phyloP scores from a whole-genome alignment of 2,329 filamentous ascomycete species.

The Eurotiales sp. region DNA sequence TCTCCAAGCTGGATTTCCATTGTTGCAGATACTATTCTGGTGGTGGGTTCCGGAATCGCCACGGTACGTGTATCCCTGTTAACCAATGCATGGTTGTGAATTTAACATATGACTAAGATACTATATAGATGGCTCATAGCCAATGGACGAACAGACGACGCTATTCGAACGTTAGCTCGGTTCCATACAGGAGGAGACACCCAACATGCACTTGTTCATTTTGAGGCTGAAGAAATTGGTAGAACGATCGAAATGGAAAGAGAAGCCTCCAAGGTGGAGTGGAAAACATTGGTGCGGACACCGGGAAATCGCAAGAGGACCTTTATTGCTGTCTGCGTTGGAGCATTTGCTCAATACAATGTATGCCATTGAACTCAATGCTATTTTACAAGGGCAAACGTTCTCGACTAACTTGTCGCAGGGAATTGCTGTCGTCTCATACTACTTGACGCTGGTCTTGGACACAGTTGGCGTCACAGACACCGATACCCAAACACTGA shows the following conservation, averaged over 20 bases:
- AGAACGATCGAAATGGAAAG: slow-evolving; percentile 27
- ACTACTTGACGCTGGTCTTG: slow-evolving; percentile 39
- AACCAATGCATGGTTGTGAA: too few species aligned
- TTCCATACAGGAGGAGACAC: slow-evolving; percentile 61
- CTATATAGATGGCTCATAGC: too few species aligned
- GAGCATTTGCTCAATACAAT: slow-evolving; percentile 19
- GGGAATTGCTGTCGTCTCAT: slow-evolving; percentile 23
- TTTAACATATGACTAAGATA: too few species aligned
- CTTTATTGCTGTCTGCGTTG: slow-evolving; percentile 25
- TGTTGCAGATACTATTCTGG: slow-evolving; percentile 20
- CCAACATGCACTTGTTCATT: slow-evolving; percentile 47
- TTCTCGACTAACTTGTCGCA: slow-evolving; percentile 25
- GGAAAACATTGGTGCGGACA: slow-evolving; percentile 32
- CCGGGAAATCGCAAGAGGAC: slow-evolving; percentile 34
- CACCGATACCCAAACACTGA: slow-evolving; percentile 34
- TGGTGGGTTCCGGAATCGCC: too few species aligned
- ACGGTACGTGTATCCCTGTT: too few species aligned
- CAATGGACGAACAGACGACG: neutral
- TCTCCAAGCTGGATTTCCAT: slow-evolving; percentile 19
- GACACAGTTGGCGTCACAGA: slow-evolving; percentile 36
- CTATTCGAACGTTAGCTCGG: slow-evolving; percentile 24
- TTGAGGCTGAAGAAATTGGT: slow-evolving; percentile 42
- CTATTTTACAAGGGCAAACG: too few species aligned
- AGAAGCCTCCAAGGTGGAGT: slow-evolving; percentile 32
- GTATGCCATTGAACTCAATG: too few species aligned